phyloP scores from a whole-genome alignment of 352 stramenopile genomes.

The Peronosclerospora sorghi region DNA sequence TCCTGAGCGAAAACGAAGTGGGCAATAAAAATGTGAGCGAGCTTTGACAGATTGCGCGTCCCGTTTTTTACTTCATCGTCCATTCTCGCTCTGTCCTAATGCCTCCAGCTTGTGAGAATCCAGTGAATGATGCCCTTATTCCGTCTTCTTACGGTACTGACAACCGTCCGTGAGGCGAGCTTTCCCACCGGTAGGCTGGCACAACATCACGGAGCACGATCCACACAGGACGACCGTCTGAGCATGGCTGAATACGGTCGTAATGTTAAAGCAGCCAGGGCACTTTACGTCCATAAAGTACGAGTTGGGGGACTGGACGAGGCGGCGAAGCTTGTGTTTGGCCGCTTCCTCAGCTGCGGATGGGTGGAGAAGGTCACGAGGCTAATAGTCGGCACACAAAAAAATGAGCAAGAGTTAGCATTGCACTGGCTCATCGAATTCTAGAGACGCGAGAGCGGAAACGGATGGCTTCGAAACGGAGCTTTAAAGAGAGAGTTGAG shows the following conservation, averaged over 20 bases:
- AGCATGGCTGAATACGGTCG: conserved; percentile 98
- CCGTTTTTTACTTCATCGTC: conserved; percentile 2
- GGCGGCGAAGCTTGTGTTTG: conserved; percentile 99
- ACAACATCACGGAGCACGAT: conserved; percentile 96
- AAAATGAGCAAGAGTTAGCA: background rate
- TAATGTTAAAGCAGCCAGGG: conserved; percentile 99
- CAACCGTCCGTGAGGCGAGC: conserved; percentile 97
- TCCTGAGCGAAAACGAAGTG: background rate
- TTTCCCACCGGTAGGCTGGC: conserved; percentile 97
- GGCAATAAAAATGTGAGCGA: no score
- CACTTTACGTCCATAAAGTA: conserved; percentile 99
- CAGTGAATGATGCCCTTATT: conserved; percentile 92
- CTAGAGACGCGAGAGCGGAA: no score
- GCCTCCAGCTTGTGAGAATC: no score
- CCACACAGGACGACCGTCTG: conserved; percentile 97
- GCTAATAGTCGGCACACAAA: conserved; percentile 14
- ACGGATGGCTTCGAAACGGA: no score
- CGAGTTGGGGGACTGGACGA: conserved; percentile 98
- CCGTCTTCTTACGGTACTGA: conserved; percentile 99
- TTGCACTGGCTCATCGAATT: no score
- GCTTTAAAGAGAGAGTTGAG: no score
- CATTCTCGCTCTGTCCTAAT: no score
- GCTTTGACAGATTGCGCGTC: background rate
- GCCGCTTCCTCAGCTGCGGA: conserved; percentile 89
- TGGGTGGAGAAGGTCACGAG: conserved; percentile 96